A percentile compares a stretch with the other conserved stretches of the same genome.
phyloP scores from a whole-genome alignment of 768 basidiomycete genomes.

The Leccinum uliginosum region DNA sequence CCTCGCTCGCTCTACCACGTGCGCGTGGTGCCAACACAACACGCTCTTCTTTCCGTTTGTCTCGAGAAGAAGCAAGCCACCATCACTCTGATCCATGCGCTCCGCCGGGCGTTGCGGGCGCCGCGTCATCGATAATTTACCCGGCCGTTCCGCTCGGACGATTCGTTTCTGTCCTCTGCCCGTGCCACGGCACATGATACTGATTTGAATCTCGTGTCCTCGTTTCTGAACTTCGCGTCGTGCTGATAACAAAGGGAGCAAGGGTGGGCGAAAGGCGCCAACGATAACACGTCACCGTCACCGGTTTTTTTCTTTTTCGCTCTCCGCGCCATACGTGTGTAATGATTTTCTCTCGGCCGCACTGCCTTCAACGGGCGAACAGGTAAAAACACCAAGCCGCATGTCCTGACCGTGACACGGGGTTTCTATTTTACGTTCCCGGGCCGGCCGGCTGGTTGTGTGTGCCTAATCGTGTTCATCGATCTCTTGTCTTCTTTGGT shows the following conservation, averaged over 20 bases:
- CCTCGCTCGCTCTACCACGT: not conserved
- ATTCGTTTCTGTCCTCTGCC: not conserved
- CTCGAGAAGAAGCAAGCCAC: constrained; percentile 3
- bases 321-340: not conserved
- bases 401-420: not conserved
- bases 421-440: not conserved
- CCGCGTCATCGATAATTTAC: not conserved
- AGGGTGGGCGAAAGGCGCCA: not conserved
- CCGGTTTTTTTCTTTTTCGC: not conserved
- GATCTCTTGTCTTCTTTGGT: not conserved
- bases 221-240: not conserved
- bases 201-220: not conserved
- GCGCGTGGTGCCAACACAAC: not conserved
- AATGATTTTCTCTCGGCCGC: constrained; percentile 14
- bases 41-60: constrained; percentile 1
- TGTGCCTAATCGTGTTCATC: not conserved
- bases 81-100: not conserved
- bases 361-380: not conserved
- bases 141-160: not conserved
- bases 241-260: not conserved
- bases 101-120: not conserved
- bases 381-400: not conserved
- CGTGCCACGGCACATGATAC: not conserved
- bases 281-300: constrained; percentile 11
- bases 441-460: not conserved